These are phyloP conservation scores for Combretum micranthum DNA, from an alignment of 345 rosid species.

Conservation along the genomic window DNA sequence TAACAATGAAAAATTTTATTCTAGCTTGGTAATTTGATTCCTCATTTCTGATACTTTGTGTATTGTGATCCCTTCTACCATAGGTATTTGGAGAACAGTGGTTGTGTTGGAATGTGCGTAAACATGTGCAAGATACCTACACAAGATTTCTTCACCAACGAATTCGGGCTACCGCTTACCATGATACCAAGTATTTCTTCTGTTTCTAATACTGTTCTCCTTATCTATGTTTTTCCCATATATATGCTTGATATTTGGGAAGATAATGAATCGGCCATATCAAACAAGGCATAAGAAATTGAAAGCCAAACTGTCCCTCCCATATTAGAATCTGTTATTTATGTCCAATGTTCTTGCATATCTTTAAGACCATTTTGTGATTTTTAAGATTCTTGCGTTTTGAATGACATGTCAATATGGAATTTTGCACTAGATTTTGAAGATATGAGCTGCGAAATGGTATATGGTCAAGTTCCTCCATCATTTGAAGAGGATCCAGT, in stretches of 20 bases:
- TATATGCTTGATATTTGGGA: too few relatives aligned
- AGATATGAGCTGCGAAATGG: conserved; percentile 97
- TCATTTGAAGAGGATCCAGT: conserved; percentile 68
- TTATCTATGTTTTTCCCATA: too few relatives aligned
- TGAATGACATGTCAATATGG: background rate
- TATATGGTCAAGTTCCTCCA: conserved; percentile 82
- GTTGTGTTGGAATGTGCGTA: conserved; percentile 95
- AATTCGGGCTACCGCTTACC: conserved; percentile 92
- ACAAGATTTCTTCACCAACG: conserved; percentile 96
- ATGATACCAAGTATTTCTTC: conserved; percentile 68
- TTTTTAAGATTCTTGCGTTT: background rate
- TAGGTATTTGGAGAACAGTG: conserved; percentile 97
- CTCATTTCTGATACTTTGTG: conserved; percentile 7
- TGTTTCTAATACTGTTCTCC: background rate
- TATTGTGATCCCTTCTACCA: conserved; percentile 6
- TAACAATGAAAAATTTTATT: too few relatives aligned
- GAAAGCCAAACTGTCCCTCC: too few relatives aligned
- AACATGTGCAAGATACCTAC: conserved; percentile 97
- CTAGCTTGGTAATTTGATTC: background rate
- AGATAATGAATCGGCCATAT: background rate
- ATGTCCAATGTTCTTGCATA: too few relatives aligned
- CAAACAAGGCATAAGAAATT: too few relatives aligned
- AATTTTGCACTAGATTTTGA: conserved; percentile 55
- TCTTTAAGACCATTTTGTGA: background rate
- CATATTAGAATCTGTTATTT: background rate